Base-by-base conservation (phyloP, 257 asterid species). In the Euphrasia confusa region DNA sequence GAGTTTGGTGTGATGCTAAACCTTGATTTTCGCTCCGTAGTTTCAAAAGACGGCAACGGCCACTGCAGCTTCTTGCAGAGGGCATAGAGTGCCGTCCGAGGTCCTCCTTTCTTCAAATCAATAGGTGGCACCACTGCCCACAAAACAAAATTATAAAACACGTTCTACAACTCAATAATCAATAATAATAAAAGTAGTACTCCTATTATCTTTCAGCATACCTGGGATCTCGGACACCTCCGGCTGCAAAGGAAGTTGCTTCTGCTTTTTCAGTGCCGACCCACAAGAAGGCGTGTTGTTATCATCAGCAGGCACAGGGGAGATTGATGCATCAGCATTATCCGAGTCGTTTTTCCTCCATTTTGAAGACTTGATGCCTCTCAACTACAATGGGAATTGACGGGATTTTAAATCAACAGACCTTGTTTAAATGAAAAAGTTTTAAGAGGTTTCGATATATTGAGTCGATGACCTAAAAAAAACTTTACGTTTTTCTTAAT, bases 21-120 rank as follows among this genome's bases (percentile, higher is more conserved):
- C 99, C 87, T 89, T 7, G 89, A 93, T 71, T 81, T 93, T 58
- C 54, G 72, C 81, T 93, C 95, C 0, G 39, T 70, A 8, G 89
- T 58, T 3, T 83, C 71, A 24, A 83, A 85, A 56, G 78, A 54
- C 48, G 99, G 97, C 90, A 82, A 71, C 18, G 95, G 99, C 97
- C 95, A 85, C 54, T 89, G 94, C 53, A 68, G 77, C 37, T 63
- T 78, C 80, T 72, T 89, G 89, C 99, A 93, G 17, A 93, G 85
- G 12, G 66, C 76, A 58, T 61, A 83, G 28, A 93, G 84, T 4
- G 95, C 72, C 6, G 8, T 67, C 52, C 99, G 81, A 3, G 99
- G 96, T 65, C 97, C 99, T 49, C 99, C 99, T 82, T 88, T 93
- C 74, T 71, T 82, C 87, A 72, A 77, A 71, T 71, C 73, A 60